These are phyloP conservation scores for Primulina eburnea DNA, from an alignment of 257 asterid species.

Conservation along the genomic window DNA sequence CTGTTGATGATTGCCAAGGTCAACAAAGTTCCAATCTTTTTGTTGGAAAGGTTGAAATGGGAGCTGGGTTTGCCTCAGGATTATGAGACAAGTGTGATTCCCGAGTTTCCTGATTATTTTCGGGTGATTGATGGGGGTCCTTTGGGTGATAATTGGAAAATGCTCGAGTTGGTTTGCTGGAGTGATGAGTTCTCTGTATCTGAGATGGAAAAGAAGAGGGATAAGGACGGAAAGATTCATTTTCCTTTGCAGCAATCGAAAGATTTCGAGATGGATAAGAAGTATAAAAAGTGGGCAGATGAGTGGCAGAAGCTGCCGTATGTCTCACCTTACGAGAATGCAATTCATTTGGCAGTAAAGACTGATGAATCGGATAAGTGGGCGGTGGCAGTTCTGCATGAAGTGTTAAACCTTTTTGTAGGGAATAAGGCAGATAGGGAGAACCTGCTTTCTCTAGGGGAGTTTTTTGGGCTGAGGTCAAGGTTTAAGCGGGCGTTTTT, in stretches of 20 bases:
- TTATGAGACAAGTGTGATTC: constrained; percentile 46
- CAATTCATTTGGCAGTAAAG: constrained; percentile 45
- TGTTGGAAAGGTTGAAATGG: constrained; percentile 68
- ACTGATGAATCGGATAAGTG: constrained; percentile 80
- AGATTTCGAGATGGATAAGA: constrained; percentile 82
- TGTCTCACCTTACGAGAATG: constrained; percentile 70
- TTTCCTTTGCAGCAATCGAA: constrained; percentile 50
- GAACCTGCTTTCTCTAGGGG: constrained; percentile 63
- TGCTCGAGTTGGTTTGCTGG: constrained; percentile 88
- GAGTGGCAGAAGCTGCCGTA: constrained; percentile 91
- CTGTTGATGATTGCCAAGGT: constrained; percentile 75
- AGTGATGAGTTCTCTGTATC: constrained; percentile 72
- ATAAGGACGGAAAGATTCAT: constrained; percentile 29
- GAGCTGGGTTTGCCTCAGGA: constrained; percentile 78
- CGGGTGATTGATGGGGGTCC: constrained; percentile 36
- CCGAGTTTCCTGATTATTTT: constrained; percentile 91
- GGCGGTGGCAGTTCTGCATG: constrained; percentile 74
- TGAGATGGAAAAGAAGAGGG: constrained; percentile 45
- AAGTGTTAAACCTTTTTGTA: constrained; percentile 69
- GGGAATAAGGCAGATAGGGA: constrained; percentile 85
- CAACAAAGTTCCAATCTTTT: constrained; percentile 48
- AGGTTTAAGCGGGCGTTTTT: constrained; percentile 71
- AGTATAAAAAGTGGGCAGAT: constrained; percentile 76
- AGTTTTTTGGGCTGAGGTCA: constrained; percentile 74
- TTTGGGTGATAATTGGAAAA: constrained; percentile 29